Base-by-base conservation (phyloP, 805 yeast genomes). In the Kazachstania viticola region DNA sequence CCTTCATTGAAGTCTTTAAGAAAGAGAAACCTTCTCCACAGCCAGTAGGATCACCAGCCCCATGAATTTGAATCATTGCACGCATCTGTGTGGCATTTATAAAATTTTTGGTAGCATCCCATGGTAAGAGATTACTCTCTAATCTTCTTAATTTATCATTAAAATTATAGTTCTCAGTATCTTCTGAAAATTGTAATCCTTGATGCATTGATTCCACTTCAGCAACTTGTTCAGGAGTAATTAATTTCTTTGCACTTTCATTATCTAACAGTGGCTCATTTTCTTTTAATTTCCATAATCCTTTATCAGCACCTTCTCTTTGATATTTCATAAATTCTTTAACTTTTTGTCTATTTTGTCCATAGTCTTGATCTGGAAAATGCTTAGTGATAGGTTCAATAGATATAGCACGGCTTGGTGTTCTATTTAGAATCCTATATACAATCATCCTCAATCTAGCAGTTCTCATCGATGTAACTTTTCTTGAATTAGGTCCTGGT, bases 281-380 rank as follows among this genome's bases (percentile, higher is more conserved):
- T 1, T 70, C 65, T 47, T 83, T 83, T 36, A 91, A 65, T 49
- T 85, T 88, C 98, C 98, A 91, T 48, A 64, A 80, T 1, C 96
- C 95, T 45, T 85, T 95, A 55, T 87, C 96, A 6, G 79, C 83
- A 9, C 97, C 97, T 24, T 79, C 75, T 45, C 96, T 67, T 59
- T 88, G 96, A 48, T 82, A 91, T 48, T 87, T 96, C 98, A 91
- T 91, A 46, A 91, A 91, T 59, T 91, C 98, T 56, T 91, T 91
- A 35, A 91, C 67, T 39, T 95, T 68, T 59, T 88, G 97, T 46
- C 98, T 71, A 51, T 84, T 88, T 54, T 91, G 98, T 83, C 88
- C 87, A 49, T 91, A 97, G 49, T 81, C 87, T 56, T 87, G 96
- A 44, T 85, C 97, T 0, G 98, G 97, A 51, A 91, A 91, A 61